Evolutionary conservation across 1,139 yeast species (phyloP).

Genomic region (Blastobotrys buckinghamii): DNA sequence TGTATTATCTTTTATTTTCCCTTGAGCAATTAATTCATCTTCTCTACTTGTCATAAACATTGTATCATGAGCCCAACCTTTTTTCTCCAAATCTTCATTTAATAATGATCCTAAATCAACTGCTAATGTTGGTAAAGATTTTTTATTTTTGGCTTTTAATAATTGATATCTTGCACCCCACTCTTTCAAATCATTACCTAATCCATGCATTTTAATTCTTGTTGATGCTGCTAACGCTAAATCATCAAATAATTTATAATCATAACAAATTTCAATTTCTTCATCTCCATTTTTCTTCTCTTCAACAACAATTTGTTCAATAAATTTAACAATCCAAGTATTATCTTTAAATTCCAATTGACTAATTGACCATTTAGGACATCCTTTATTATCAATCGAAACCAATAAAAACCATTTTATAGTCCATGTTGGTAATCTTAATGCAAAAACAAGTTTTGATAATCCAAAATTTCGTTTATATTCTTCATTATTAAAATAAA

Average conservation of each 20-base stretch:
- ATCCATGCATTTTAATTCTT: conserved; percentile 25
- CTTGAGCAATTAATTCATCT: conserved; percentile 22
- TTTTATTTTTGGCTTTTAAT: conserved; percentile 15
- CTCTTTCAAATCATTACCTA: conserved; percentile 24
- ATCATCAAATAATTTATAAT: conserved; percentile 26
- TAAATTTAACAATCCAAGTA: conserved; percentile 25
- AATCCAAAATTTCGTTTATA: conserved; percentile 22
- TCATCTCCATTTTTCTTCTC: conserved; percentile 10
- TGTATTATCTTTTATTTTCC: conserved; percentile 21
- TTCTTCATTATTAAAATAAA: conserved; percentile 24
- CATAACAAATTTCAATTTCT: conserved; percentile 18
- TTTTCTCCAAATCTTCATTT: conserved; percentile 8
- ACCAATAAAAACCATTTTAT: conserved; percentile 34
- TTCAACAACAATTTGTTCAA: conserved; percentile 24
- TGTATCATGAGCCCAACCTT: conserved; percentile 26
- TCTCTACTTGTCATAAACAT: conserved; percentile 14
- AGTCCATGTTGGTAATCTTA: conserved; percentile 32
- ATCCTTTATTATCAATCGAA: conserved; percentile 18
- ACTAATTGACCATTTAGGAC: conserved; percentile 30
- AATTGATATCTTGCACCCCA: conserved; percentile 23
- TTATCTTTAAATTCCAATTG: conserved; percentile 28
- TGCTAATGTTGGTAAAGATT: conserved; percentile 21
- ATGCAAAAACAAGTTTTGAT: conserved; percentile 26
- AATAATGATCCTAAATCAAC: conserved; percentile 20
- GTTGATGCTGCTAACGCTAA: conserved; percentile 24